Percentiles rank a stretch among this genome's conserved stretches.
Conservation (phyloP, 108 stramenopile species). For the Schizochytrium sp. region DNA sequence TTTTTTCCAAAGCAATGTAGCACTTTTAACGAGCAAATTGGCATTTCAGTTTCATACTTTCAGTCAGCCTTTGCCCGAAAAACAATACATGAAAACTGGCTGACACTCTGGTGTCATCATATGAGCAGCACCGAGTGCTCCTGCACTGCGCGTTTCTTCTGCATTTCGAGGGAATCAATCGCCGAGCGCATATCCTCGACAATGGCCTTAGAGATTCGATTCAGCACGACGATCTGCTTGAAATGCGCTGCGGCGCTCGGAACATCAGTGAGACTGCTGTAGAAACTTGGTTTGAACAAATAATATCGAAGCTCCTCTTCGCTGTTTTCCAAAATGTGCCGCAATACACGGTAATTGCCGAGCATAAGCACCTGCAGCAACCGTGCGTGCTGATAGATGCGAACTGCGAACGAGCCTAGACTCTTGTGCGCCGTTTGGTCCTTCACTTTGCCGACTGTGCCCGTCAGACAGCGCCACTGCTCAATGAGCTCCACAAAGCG, state of each 20-base stretch:
- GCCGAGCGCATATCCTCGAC: background rate
- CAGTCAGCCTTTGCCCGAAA: too few relatives aligned
- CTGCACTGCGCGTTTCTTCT: background rate
- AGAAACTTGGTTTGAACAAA: background rate
- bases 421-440: background rate
- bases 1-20: background rate
- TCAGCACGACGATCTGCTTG: background rate
- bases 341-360: background rate
- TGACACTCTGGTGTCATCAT: background rate
- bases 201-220: background rate
- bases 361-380: background rate
- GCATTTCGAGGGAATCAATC: background rate
- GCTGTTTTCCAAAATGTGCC: background rate
- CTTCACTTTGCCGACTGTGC: background rate
- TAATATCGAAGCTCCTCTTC: background rate
- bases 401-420: background rate
- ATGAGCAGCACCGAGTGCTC: constrained; percentile 10
- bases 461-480: background rate
- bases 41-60: too few relatives aligned
- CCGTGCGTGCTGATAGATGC: background rate
- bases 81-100: background rate
- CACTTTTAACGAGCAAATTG: too few relatives aligned
- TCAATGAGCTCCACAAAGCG: background rate
- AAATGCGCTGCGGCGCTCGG: background rate
- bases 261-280: background rate